Evolutionary conservation across 768 basidiomycete genomes (phyloP).

Genomic region (Phylloporus sp.): DNA sequence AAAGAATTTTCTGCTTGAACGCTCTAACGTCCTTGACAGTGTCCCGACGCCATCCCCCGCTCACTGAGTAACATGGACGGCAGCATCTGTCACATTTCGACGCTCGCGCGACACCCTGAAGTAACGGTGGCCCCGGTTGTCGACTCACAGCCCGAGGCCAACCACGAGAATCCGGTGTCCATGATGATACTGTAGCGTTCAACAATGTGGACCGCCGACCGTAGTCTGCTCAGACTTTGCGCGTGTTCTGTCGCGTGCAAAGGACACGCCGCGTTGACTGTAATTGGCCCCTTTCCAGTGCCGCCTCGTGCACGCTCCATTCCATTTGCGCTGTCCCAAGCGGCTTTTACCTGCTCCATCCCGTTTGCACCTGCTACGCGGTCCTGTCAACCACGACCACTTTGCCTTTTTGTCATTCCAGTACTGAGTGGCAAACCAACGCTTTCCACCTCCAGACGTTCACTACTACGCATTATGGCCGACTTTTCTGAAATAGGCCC

Average conservation of each 20-base stretch:
- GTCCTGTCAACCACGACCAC: constrained; percentile 4
- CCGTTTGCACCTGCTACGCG: constrained; percentile 24
- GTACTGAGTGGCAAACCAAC: not conserved
- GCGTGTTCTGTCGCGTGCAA: constrained; percentile 15
- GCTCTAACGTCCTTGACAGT: not conserved
- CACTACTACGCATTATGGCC: constrained; percentile 15
- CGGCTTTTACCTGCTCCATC: constrained; percentile 20
- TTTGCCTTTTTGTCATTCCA: not conserved
- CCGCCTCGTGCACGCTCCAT: constrained; percentile 29
- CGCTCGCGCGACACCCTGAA: not conserved
- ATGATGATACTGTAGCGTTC: too few species aligned
- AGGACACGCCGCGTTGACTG: constrained; percentile 9
- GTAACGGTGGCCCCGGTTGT: not conserved
- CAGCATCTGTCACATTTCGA: not conserved
- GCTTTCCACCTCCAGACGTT: not conserved
- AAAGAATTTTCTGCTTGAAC: not conserved
- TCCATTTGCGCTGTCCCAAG: constrained; percentile 14
- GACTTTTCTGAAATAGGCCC: constrained; percentile 22
- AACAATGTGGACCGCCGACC: too few species aligned
- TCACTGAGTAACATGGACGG: not conserved
- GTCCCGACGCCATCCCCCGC: not conserved
- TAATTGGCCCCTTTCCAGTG: constrained; percentile 25
- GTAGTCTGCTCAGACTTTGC: not conserved
- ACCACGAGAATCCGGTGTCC: too few species aligned
- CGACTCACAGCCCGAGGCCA: not conserved